phyloP scores from a whole-genome alignment of 2,329 filamentous ascomycete genomes.

The Cadophora malorum region DNA sequence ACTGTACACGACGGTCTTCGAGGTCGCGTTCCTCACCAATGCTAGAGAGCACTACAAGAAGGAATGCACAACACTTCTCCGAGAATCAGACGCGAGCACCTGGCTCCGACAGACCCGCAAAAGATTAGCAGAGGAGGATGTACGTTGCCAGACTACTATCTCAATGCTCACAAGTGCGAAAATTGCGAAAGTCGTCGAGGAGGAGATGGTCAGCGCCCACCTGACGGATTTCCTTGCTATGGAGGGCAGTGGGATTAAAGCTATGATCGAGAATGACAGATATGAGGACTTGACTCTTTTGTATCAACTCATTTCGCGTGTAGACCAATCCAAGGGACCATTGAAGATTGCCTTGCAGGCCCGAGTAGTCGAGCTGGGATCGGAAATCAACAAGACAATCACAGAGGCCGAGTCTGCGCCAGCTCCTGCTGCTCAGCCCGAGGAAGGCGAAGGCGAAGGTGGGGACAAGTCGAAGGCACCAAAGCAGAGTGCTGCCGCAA shows the following conservation, averaged over 20 bases:
- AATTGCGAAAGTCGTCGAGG: slow-evolving; percentile 78
- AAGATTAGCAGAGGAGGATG: slow-evolving; percentile 79
- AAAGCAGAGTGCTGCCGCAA: slow-evolving; percentile 65
- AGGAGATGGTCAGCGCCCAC: slow-evolving; percentile 78
- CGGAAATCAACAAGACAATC: slow-evolving; percentile 77
- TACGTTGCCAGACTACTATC: slow-evolving; percentile 83
- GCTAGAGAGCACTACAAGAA: slow-evolving; percentile 76
- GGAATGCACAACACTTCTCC: slow-evolving; percentile 77
- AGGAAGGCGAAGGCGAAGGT: slow-evolving; percentile 58
- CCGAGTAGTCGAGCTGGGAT: slow-evolving; percentile 79
- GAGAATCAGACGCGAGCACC: slow-evolving; percentile 77
- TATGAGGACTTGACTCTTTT: slow-evolving; percentile 79
- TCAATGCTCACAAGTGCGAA: slow-evolving; percentile 74
- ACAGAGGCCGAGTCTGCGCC: slow-evolving; percentile 60
- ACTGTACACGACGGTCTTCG: slow-evolving; percentile 84
- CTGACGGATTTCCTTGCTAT: slow-evolving; percentile 83
- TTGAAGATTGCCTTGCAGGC: slow-evolving; percentile 74
- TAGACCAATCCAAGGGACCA: slow-evolving; percentile 75
- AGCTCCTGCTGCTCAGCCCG: slow-evolving; percentile 48
- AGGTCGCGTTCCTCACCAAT: slow-evolving; percentile 74
- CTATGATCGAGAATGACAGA: slow-evolving; percentile 92
- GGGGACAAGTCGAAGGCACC: slow-evolving; percentile 56
- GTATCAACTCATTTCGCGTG: slow-evolving; percentile 78
- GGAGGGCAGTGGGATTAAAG: slow-evolving; percentile 81
- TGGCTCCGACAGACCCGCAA: slow-evolving; percentile 81